Conservation (phyloP, 2,329 filamentous ascomycete genomes). For the Macrophomina pseudophaseolina region DNA sequence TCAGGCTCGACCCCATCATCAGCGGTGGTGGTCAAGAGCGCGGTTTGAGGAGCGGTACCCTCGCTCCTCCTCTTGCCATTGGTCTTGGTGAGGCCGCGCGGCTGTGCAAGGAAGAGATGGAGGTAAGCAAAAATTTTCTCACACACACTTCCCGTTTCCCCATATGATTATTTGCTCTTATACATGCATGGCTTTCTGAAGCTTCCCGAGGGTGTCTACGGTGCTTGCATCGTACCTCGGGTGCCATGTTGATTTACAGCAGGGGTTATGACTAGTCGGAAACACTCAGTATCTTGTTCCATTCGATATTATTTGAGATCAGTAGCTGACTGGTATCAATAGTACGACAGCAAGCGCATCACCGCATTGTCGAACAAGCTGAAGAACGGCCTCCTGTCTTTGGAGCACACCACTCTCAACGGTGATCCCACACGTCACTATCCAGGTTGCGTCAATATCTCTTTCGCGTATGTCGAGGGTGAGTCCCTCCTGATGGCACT, state of each 20-base stretch:
- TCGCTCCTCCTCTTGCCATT: constrained; percentile 85
- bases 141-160: constrained; percentile 31
- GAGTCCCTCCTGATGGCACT: constrained; percentile 98
- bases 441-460: constrained; percentile 96
- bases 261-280: constrained; percentile 65
- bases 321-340: constrained; percentile 29
- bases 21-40: constrained; percentile 95
- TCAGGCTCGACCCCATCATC: constrained; percentile 94
- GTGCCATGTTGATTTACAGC: constrained; percentile 61
- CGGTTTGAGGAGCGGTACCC: constrained; percentile 89
- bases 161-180: constrained; percentile 80
- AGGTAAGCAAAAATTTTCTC: constrained; percentile 65
- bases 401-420: constrained; percentile 94
- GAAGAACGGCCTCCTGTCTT: constrained; percentile 76
- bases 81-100: constrained; percentile 96
- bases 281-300: not conserved
- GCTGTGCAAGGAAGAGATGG: constrained; percentile 86
- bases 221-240: constrained; percentile 36
- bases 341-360: constrained; percentile 94
- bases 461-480: constrained; percentile 97
- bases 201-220: constrained; percentile 60
- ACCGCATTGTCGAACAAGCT: constrained; percentile 82
- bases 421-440: constrained; percentile 85
- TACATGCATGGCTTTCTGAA: constrained; percentile 92
- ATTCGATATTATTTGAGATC: constrained; percentile 14